Conservation (phyloP, 768 basidiomycete species). For the Hygrophorus russula region DNA sequence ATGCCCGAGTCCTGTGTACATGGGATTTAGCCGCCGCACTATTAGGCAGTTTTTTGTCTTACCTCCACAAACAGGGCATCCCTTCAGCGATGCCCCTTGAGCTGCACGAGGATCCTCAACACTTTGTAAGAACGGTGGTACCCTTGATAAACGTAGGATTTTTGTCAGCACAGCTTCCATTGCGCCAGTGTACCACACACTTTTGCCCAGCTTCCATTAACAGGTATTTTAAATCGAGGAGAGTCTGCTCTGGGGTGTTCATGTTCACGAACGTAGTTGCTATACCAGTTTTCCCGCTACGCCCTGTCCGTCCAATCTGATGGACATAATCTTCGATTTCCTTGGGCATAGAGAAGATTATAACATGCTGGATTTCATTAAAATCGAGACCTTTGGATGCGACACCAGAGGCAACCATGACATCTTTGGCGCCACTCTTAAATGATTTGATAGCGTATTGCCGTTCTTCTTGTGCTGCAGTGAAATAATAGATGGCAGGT, state of each 20-base stretch:
- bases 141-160: conserved; percentile 33
- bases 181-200: conserved; percentile 31
- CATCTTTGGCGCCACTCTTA: conserved; percentile 94
- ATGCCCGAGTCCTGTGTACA: conserved; percentile 71
- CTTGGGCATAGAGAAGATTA: conserved; percentile 99
- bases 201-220: conserved; percentile 97
- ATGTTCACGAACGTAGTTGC: conserved; percentile 99
- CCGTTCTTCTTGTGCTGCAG: conserved; percentile 88
- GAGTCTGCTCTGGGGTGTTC: conserved; percentile 92
- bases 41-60: conserved; percentile 10
- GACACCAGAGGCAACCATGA: conserved; percentile 98
- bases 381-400: conserved; percentile 98
- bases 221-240: conserved; percentile 93
- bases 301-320: conserved; percentile 96
- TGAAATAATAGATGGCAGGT: conserved; percentile 1
- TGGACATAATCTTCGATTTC: conserved; percentile 99
- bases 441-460: conserved; percentile 99
- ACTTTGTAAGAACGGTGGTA: conserved; percentile 83
- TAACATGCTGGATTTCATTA: conserved; percentile 97
- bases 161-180: background rate
- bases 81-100: conserved; percentile 68
- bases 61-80: conserved; percentile 97
- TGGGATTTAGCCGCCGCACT: conserved; percentile 3
- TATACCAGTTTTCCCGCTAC: conserved; percentile 96
- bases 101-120: conserved; percentile 85